A percentile compares a stretch with the other conserved stretches of the same genome.
phyloP scores from a whole-genome alignment of 768 basidiomycete genomes.

The Gymnopilus junonius region DNA sequence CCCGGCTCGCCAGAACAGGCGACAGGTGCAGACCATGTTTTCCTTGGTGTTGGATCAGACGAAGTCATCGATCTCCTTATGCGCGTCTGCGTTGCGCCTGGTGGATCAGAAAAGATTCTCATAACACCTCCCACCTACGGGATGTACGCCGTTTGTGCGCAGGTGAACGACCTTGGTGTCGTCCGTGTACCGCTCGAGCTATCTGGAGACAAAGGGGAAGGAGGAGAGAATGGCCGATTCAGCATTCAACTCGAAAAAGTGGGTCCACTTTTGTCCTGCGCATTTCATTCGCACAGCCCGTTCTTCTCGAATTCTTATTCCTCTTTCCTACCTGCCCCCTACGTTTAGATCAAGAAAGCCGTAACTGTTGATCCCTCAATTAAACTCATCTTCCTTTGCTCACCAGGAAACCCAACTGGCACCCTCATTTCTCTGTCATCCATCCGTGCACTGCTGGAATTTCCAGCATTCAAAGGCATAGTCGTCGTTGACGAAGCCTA shows the following conservation, averaged over 20 bases:
- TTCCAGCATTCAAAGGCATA: constrained; percentile 85
- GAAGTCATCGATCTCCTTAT: constrained; percentile 96
- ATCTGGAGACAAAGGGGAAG: constrained; percentile 64
- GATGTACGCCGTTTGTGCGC: constrained; percentile 95
- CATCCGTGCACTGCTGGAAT: constrained; percentile 73
- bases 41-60: constrained; percentile 96
- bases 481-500: constrained; percentile 97
- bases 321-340: neutral
- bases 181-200: constrained; percentile 77
- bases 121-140: constrained; percentile 96
- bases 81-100: constrained; percentile 84
- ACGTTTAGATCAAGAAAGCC: constrained; percentile 67
- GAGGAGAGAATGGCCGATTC: constrained; percentile 74
- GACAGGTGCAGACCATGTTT: constrained; percentile 61
- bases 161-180: constrained; percentile 90
- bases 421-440: constrained; percentile 78
- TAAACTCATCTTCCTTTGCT: constrained; percentile 94
- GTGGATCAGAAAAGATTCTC: constrained; percentile 74
- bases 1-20: constrained; percentile 3
- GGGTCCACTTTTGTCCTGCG: constrained; percentile 26
- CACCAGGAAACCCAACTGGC: constrained; percentile 96
- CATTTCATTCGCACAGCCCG: neutral
- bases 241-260: constrained; percentile 78
- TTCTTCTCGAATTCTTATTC: neutral
- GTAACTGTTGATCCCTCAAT: constrained; percentile 75